Percentiles rank a stretch among this genome's conserved stretches.
Evolutionary conservation across 179 eudicot species (phyloP).

Genomic region (Actinidia arguta): DNA sequence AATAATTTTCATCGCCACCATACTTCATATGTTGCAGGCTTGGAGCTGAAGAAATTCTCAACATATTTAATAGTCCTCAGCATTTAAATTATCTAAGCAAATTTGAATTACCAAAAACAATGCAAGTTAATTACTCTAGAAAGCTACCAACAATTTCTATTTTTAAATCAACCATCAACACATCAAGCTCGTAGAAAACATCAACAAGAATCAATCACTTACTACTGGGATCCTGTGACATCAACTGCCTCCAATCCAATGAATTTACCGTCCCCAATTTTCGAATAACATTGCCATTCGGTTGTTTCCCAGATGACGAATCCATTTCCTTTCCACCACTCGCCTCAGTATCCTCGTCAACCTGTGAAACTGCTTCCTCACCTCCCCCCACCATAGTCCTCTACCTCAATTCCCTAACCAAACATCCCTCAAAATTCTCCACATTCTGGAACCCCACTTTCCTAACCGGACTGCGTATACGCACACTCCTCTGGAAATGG

Average conservation of each 20-base stretch:
- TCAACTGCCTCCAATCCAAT: conserved; percentile 76
- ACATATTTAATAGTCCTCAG: too few species aligned
- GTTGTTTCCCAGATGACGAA: conserved; percentile 14
- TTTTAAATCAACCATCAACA: background rate
- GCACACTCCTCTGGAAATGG: conserved; percentile 33
- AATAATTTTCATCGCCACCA: background rate
- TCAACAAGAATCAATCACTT: conserved; percentile 25
- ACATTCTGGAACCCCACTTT: conserved; percentile 10
- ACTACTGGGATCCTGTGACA: conserved; percentile 71
- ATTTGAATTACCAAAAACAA: background rate
- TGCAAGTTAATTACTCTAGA: background rate
- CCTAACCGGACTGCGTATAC: conserved; percentile 37
- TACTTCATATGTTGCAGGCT: background rate
- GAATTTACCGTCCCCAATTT: conserved; percentile 67
- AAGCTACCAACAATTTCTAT: background rate
- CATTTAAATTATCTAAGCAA: background rate
- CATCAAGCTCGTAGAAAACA: background rate
- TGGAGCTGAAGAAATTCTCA: too few species aligned
- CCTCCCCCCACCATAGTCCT: conserved; percentile 39
- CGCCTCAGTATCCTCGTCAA: conserved; percentile 39
- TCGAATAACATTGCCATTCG: conserved; percentile 32
- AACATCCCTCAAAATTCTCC: conserved; percentile 32
- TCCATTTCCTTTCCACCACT: conserved; percentile 28
- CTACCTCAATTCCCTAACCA: conserved; percentile 56
- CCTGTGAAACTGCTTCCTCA: conserved; percentile 24